Evolutionary conservation across 495 filamentous ascomycete genomes (phyloP), one percentile per base, ranked within the genome.

Genomic region (Peziza echinospora): DNA sequence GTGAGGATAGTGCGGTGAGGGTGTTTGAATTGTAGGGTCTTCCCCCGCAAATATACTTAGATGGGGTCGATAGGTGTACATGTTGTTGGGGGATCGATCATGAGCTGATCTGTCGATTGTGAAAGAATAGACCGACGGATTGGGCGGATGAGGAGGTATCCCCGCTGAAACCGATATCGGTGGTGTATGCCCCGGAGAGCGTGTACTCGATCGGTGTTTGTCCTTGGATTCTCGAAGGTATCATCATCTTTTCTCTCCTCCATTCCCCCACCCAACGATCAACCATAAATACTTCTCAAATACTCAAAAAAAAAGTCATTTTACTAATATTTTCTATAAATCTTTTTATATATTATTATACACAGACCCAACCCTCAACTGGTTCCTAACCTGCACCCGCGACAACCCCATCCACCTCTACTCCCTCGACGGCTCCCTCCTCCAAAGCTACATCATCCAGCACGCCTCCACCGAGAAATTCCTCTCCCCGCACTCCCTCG

Each of bases 321-420:
- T n/a, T n/a, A n/a, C n/a, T n/a, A n/a, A n/a, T n/a, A n/a, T n/a
- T n/a, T n/a, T n/a, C n/a, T n/a, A n/a, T n/a, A n/a, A n/a, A n/a
- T n/a, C n/a, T n/a, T n/a, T n/a, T n/a, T n/a, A n/a, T n/a, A n/a
- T n/a, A n/a, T n/a, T n/a, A n/a, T n/a, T n/a, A n/a, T n/a, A n/a
- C 41, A 63, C 69, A 21, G 67, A 78, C 53, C 72, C 76, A 0
- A 64, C 68, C 3, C 80, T 81, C 6, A 79, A 82, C 19, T 60
- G 77, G 19, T 64, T 83, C 45, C 73, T 92, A 2, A 71, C 75
- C 30, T 76, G 76, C 21, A 63, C 69, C 16, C 68, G 70, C 21
- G 75, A 81, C 57, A 78, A 83, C 49, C 81, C 83, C 16, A 80
- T 94, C 59, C 75, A 77, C 21, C 73, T 97, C 13, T 63, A 72